These are phyloP conservation scores for Potentilla sterilis DNA, from an alignment of 306 rosid genomes.

Conservation along the genomic window DNA sequence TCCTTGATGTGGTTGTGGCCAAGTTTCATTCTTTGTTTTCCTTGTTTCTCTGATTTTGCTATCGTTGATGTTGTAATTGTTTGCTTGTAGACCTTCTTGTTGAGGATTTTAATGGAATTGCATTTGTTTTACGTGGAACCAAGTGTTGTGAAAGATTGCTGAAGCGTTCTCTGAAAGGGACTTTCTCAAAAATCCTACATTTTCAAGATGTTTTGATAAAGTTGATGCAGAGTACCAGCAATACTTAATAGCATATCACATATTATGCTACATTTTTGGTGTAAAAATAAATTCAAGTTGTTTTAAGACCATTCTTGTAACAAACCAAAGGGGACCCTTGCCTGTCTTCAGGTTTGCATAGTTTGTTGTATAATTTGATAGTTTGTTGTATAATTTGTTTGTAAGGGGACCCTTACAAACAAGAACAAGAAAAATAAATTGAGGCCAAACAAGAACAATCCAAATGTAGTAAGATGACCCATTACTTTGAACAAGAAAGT, in stretches of 20 bases:
- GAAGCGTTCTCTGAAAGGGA: not conserved
- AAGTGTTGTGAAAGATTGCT: not conserved
- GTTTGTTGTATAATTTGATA: not conserved
- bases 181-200: not conserved
- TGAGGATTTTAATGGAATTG: not conserved
- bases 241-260: not conserved
- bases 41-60: not conserved
- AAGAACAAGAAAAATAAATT: too few species aligned
- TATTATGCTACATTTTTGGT: not conserved
- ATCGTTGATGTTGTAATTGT: not conserved
- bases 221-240: not conserved
- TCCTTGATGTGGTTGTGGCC: conserved; percentile 28
- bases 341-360: not conserved
- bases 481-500: too few species aligned
- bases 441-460: not conserved
- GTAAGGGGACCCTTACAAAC: too few species aligned
- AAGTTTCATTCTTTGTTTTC: not conserved
- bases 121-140: not conserved
- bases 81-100: not conserved
- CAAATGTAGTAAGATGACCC: too few species aligned
- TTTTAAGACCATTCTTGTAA: not conserved
- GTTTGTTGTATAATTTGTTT: too few species aligned
- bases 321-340: not conserved
- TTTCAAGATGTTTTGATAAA: not conserved
- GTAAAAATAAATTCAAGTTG: not conserved